A percentile compares a stretch with the other conserved stretches of the same genome.
phyloP scores from a whole-genome alignment of 2,329 filamentous ascomycete species.

The Aureobasidium sp. region DNA sequence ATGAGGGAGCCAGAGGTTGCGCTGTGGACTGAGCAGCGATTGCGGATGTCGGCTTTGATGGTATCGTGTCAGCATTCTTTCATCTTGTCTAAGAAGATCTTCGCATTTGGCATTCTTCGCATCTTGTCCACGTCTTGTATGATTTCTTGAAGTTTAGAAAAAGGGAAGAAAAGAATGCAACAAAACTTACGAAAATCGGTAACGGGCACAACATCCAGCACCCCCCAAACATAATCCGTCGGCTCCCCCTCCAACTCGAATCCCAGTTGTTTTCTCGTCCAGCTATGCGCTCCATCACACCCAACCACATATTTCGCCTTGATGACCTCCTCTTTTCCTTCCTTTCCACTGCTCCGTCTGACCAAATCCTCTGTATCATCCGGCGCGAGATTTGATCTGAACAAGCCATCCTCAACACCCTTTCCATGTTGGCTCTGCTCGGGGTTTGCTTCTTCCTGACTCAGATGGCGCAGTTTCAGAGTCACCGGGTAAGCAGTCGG shows the following conservation, averaged over 20 bases:
- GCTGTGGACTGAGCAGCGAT: conserved; percentile 71
- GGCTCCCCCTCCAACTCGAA: conserved; percentile 25
- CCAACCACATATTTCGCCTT: conserved; percentile 20
- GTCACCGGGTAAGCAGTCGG: conserved; percentile 53
- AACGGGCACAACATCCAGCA: conserved; percentile 25
- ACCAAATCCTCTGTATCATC: conserved; percentile 4
- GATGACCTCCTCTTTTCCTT: conserved; percentile 17
- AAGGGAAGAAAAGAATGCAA: no score
- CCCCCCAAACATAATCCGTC: conserved; percentile 27
- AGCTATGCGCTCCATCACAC: conserved; percentile 22
- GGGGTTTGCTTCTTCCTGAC: conserved; percentile 52
- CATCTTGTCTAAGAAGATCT: no score
- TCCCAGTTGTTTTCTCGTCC: conserved; percentile 21
- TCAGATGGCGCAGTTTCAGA: conserved; percentile 51
- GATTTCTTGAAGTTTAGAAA: no score
- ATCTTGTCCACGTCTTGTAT: no score
- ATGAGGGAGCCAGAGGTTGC: conserved; percentile 61
- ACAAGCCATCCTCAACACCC: conserved; percentile 10
- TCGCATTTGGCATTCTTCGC: no score
- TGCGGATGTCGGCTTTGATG: conserved; percentile 75
- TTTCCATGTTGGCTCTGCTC: no score
- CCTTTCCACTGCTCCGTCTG: background rate
- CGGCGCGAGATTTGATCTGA: conserved; percentile 10
- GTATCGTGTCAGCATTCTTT: no score
- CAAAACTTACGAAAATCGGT: conserved; percentile 23